Percentiles rank a stretch among this genome's conserved stretches.
These are phyloP conservation scores for Hirsutella rhossiliensis DNA, from an alignment of 2,329 filamentous ascomycete genomes.

Conservation along the genomic window DNA sequence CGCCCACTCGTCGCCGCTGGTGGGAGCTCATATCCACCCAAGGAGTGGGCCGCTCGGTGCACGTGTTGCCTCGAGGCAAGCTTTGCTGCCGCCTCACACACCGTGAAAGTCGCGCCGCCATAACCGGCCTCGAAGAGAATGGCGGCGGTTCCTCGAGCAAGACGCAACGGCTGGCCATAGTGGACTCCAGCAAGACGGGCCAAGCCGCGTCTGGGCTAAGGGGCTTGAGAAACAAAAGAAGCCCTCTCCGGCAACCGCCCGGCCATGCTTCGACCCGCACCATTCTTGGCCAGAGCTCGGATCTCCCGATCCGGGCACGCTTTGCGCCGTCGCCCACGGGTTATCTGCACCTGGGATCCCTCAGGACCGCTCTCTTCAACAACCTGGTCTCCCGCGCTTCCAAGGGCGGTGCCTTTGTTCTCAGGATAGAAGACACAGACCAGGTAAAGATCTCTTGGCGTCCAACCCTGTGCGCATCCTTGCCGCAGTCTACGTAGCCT, in stretches of 20 bases:
- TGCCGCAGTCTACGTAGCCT: neutral
- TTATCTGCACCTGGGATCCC: slow-evolving; percentile 80
- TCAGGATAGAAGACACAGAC: slow-evolving; percentile 93
- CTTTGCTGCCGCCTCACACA: too few relatives aligned
- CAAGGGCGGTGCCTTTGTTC: slow-evolving; percentile 68
- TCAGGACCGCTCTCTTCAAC: slow-evolving; percentile 91
- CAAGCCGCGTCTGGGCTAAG: slow-evolving; percentile 5
- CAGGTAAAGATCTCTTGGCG: slow-evolving; percentile 40
- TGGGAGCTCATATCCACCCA: too few relatives aligned
- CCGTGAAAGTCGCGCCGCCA: too few relatives aligned
- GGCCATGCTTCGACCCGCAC: slow-evolving; percentile 7
- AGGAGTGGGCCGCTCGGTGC: too few relatives aligned
- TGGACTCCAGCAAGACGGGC: neutral
- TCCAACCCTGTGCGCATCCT: neutral
- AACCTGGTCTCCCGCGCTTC: slow-evolving; percentile 83
- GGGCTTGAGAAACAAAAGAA: slow-evolving; percentile 6
- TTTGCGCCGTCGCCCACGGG: slow-evolving; percentile 96
- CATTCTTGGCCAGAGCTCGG: slow-evolving; percentile 36
- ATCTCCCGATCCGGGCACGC: slow-evolving; percentile 43
- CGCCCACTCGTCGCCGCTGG: too few relatives aligned
- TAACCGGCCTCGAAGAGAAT: neutral
- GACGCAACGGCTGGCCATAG: too few relatives aligned
- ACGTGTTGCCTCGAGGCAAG: too few relatives aligned
- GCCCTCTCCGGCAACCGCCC: slow-evolving; percentile 11
- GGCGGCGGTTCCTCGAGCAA: neutral